These are phyloP conservation scores for Trypanosoma lewisi DNA, from an alignment of 208 protist species.

Conservation along the genomic window DNA sequence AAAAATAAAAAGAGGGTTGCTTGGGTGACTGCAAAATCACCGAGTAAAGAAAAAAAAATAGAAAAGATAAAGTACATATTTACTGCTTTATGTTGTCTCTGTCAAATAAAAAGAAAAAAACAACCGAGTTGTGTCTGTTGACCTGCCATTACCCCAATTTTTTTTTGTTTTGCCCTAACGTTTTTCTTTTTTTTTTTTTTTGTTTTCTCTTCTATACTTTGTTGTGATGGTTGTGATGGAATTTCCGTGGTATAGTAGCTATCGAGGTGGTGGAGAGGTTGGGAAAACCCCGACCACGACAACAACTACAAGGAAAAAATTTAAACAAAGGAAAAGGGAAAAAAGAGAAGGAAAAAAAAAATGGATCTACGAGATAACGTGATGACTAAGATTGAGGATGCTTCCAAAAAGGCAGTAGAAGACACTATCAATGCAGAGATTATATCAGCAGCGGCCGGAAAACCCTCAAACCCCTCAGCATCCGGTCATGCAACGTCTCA, in stretches of 20 bases:
- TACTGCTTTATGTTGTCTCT: background rate
- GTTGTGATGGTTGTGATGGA: background rate
- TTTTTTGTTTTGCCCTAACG: slow-evolving; percentile 1
- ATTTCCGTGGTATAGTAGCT: slow-evolving; percentile 4
- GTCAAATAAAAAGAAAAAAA: too few species aligned
- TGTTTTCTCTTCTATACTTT: slow-evolving; percentile 5
- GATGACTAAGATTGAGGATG: slow-evolving; percentile 25
- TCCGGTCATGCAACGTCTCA: slow-evolving; percentile 62
- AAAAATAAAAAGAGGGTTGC: slow-evolving; percentile 3
- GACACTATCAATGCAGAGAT: slow-evolving; percentile 59
- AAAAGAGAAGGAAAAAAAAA: too few species aligned
- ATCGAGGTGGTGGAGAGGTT: background rate
- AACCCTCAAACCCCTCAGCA: slow-evolving; percentile 43
- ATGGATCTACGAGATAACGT: slow-evolving; percentile 20
- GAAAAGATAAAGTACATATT: background rate
- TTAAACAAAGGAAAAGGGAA: background rate
- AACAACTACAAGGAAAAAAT: slow-evolving; percentile 2
- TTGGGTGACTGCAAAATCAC: background rate
- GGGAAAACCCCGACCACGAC: too few species aligned
- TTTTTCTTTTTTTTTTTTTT: slow-evolving; percentile 14
- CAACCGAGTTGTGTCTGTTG: background rate
- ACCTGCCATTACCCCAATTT: background rate
- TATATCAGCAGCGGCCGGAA: slow-evolving; percentile 28
- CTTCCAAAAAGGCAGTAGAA: slow-evolving; percentile 43
- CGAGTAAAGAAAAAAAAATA: background rate